Evolutionary conservation across 768 basidiomycete species (phyloP).

Genomic region (Xanthoconium stramineum): DNA sequence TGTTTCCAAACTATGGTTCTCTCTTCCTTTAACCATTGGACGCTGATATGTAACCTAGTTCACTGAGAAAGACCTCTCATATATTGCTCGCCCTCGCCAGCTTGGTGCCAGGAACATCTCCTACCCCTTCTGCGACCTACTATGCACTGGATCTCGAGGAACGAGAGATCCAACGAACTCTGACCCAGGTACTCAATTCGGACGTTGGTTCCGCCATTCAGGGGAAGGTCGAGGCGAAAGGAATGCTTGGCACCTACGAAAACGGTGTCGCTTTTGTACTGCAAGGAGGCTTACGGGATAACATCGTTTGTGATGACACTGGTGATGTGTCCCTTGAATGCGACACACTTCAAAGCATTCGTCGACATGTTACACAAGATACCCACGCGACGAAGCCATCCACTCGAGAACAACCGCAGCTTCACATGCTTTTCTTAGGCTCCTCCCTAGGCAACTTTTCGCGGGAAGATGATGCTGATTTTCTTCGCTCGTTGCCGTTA

Average conservation of each 20-base stretch:
- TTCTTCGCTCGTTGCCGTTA: slow-evolving; percentile 78
- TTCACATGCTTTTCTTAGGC: slow-evolving; percentile 89
- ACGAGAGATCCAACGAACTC: slow-evolving; percentile 78
- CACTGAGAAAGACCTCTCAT: slow-evolving; percentile 86
- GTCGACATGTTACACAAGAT: slow-evolving; percentile 10
- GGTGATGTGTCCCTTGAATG: not conserved
- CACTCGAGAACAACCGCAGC: slow-evolving; percentile 50
- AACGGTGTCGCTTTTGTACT: slow-evolving; percentile 80
- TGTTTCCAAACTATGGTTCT: not conserved
- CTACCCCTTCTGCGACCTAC: slow-evolving; percentile 63
- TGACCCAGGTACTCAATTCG: slow-evolving; percentile 62
- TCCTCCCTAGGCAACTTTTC: slow-evolving; percentile 90
- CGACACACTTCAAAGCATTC: slow-evolving; percentile 10
- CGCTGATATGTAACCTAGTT: slow-evolving; percentile 40
- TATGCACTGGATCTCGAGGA: slow-evolving; percentile 93
- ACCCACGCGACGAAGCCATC: slow-evolving; percentile 32
- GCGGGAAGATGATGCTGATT: slow-evolving; percentile 62
- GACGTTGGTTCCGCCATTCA: slow-evolving; percentile 56
- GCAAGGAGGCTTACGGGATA: slow-evolving; percentile 32
- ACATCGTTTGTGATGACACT: not conserved
- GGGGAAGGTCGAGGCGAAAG: slow-evolving; percentile 77
- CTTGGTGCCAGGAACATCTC: slow-evolving; percentile 37
- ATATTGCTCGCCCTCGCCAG: slow-evolving; percentile 70
- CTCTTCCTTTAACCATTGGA: not conserved
- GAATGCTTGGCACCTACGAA: slow-evolving; percentile 90